Evolutionary conservation across 1,284 basidiomycete species (phyloP), one percentile per base, ranked within the genome.

Genomic region (Cystobasidium pallidum): DNA sequence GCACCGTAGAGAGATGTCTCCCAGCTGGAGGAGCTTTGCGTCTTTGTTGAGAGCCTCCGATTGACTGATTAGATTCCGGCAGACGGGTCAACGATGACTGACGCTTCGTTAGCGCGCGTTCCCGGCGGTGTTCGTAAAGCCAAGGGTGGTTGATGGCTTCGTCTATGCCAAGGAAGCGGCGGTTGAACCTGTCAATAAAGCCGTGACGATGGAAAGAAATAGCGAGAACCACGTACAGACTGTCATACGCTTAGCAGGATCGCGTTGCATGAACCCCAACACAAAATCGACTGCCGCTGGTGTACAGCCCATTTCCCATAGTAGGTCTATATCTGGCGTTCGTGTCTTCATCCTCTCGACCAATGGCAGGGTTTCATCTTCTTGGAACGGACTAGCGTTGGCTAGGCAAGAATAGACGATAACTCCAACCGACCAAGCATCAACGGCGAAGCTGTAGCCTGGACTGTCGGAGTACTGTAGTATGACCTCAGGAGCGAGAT

Each of bases 351-450:
- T 77, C 6, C 77, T 63, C 1, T 81, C 62, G 26, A 79, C 66
- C 49, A 94, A 83, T 24, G 82, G 78, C 1, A 78, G 74, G 45
- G 82, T 77, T 55, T 84, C 83, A 55, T 83, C 87, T 75, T 91
- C 89, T 24, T 87, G 81, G 81, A 92, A 92, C 0, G 91, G 89
- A 32, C 83, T 86, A 0, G 84, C 76, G 77, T 88, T 87, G 0
- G 89, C 88, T 24, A 92, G 80, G 88, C 90, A 91, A 90, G 92
- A 92, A 52, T 89, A 96, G 0, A 95, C 86, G 66, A 96, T 94
- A 19, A 94, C 91, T 6, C 94, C 93, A 24, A 92, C 86, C 59
- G 91, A 93, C 92, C 92, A 97, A 75, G 90, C 92, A 79, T 97
- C 93, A 59, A 95, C 94, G 19, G 89, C 83, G 72, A 88, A 86